Evolutionary conservation across 1,284 basidiomycete genomes (phyloP), one percentile per base, ranked within the genome.

Genomic region (Pseudozyma thailandica): DNA sequence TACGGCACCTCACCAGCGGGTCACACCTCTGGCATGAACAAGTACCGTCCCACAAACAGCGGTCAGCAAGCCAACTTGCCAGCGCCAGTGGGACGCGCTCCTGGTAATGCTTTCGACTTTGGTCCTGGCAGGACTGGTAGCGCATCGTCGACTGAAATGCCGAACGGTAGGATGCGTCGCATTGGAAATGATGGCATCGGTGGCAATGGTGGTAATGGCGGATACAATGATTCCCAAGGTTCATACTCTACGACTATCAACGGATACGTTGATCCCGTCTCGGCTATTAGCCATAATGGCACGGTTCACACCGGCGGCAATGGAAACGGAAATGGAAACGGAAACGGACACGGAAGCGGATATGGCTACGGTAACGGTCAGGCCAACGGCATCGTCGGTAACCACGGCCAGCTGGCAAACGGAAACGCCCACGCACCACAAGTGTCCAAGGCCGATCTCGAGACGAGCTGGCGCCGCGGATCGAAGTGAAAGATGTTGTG

Each of bases 51-150:
- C 57, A 12, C 27, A 56, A 20, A 16, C 52, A 37, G 51, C 7
- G 51, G 42, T 23, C 42, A 16, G 12, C 16, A 56, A 18, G 6
- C 25, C 44, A 60, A 60, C 28, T 25, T 68, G 56, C 45, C 62
- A 16, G 55, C 69, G 6, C 59, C 62, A 2, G 52, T 66, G 1
- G 69, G 54, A 2, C 62, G 59, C 30, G 63, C 69, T n/a, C 69
- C 69, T 0, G 69, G 69, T 6, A 62, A 51, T 9, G 69, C 69
- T 8, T 66, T 72, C 25, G 58, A 72, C 42, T 72, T 72, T 50
- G 68, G 68, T 3, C 51, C 59, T 0, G 52, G 66, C n/a, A 48
- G 60, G 20, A 70, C 61, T 2, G 53, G 60, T 1, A 71, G 52
- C 18, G 60, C 68, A 1, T 43, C 52, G 16, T 53, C 56, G 31